Base-by-base conservation (phyloP, 371 early-diverging fungal genomes). In the Zychaea mexicana region DNA sequence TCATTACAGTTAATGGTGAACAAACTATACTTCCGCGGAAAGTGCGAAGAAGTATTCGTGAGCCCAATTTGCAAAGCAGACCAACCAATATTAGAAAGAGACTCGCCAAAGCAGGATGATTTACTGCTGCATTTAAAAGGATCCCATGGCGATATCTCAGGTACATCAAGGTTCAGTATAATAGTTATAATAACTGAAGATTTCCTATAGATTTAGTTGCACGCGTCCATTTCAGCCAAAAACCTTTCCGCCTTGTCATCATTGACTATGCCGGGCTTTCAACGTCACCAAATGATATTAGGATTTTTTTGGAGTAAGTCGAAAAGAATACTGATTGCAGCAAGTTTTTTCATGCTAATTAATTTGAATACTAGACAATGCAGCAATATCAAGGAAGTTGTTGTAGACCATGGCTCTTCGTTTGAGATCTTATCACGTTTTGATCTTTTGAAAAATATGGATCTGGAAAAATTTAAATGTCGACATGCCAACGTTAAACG, bases 1-100 rank as follows among this genome's bases (percentile, higher is more conserved):
- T 60, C 67, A 56, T 60, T 67, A 53, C 71, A 71, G 53, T 60
- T 71, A 58, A 65, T 71, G 71, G 65, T 69, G 39, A 61, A 61
- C 59, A 67, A 68, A 60, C 36, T 71, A 59, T 64, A 67, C 61
- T 71, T 57, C 62, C 62, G 64, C 38, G 54, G 61, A 53, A 67
- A 67, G 60, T 64, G 62, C 39, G 62, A 67, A 64, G 65, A 71
- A 65, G 71, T 71, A 30, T 67, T 64, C 52, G 62, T 65, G 46
- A 71, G 71, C 42, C 67, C 65, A 42, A 42, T 47, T 53, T 66
- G 64, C 65, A 54, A 52, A 52, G 67, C 67, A 57, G 39, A 66
- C 59, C 61, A 64, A 58, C 62, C 67, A 55, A 67, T 70, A 56
- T 52, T 60, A 52, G 67, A 64, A 70, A 60, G 61, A 58, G 61